Percentiles rank a stretch among this genome's conserved stretches.
Evolutionary conservation across 2,329 filamentous ascomycete species (phyloP).

Genomic region (Colletotrichum acutatum): DNA sequence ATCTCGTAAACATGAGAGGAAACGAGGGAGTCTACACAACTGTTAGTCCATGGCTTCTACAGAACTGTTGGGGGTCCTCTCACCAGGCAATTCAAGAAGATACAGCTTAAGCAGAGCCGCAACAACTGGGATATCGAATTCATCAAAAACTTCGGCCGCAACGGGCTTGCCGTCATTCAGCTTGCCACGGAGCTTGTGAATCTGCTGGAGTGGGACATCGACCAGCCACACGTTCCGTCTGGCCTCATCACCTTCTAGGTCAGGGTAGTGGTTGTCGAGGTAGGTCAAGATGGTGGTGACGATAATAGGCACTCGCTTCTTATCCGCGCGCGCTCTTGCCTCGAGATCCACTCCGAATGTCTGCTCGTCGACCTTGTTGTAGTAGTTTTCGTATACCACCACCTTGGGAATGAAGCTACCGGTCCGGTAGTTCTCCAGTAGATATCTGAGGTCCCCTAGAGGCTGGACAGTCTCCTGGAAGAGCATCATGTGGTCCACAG

Average conservation of each 20-base stretch:
- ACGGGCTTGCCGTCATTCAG: slow-evolving; percentile 90
- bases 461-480: slow-evolving; percentile 99
- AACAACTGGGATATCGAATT: slow-evolving; percentile 94
- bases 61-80: slow-evolving; percentile 45
- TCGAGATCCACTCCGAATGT: slow-evolving; percentile 99
- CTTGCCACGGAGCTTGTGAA: slow-evolving; percentile 83
- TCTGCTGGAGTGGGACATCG: slow-evolving; percentile 86
- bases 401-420: slow-evolving; percentile 92
- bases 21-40: slow-evolving; percentile 84
- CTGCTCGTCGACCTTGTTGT: slow-evolving; percentile 97
- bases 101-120: slow-evolving; percentile 95
- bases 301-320: slow-evolving; percentile 93
- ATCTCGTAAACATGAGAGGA: slow-evolving; percentile 99
- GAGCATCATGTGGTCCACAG: slow-evolving; percentile 98
- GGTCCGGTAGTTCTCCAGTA: slow-evolving; percentile 96
- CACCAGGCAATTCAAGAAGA: slow-evolving; percentile 92
- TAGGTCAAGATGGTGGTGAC: slow-evolving; percentile 95
- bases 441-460: slow-evolving; percentile 86
- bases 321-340: slow-evolving; percentile 89
- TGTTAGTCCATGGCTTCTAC: slow-evolving; percentile 40
- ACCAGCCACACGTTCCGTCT: slow-evolving; percentile 93
- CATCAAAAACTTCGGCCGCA: slow-evolving; percentile 79
- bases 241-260: slow-evolving; percentile 95
- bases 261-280: slow-evolving; percentile 95
- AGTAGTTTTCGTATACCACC: slow-evolving; percentile 97